Conservation (phyloP, 2,329 filamentous ascomycete genomes). For the Cladophialophora yegresii region DNA sequence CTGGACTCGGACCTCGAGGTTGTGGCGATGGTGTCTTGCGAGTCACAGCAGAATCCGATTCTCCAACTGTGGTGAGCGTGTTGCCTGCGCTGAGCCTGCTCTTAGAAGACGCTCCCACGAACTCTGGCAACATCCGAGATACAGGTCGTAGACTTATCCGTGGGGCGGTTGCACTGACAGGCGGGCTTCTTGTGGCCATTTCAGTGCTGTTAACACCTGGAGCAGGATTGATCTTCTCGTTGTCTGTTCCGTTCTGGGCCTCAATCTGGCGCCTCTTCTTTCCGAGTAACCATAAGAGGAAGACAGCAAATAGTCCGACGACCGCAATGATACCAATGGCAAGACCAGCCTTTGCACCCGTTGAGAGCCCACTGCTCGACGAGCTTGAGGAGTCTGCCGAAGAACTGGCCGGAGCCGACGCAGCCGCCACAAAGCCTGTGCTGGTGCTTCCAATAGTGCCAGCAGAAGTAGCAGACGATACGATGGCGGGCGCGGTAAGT, state of each 20-base stretch:
- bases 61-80: constrained; percentile 36
- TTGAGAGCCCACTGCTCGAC: constrained; percentile 44
- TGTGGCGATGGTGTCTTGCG: constrained; percentile 26
- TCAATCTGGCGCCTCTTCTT: constrained; percentile 66
- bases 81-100: constrained; percentile 35
- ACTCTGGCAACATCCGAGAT: constrained; percentile 76
- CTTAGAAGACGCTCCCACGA: constrained; percentile 48
- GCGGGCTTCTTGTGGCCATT: constrained; percentile 40
- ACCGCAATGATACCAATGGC: constrained; percentile 77
- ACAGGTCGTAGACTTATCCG: constrained; percentile 81
- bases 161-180: constrained; percentile 62
- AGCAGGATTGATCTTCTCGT: constrained; percentile 62
- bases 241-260: constrained; percentile 52
- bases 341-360: constrained; percentile 72
- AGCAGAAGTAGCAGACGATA: constrained; percentile 23
- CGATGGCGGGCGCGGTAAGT: constrained; percentile 21
- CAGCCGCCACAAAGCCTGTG: constrained; percentile 23
- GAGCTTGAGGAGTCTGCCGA: constrained; percentile 12
- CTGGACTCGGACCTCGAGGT: constrained; percentile 24
- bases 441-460: constrained; percentile 19
- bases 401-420: constrained; percentile 27
- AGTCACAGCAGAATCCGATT: constrained; percentile 22
- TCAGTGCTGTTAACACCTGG: constrained; percentile 41
- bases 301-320: constrained; percentile 65
- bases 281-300: constrained; percentile 71